Evolutionary conservation across 2,329 filamentous ascomycete genomes (phyloP), one percentile per base, ranked within the genome.

Genomic region (Nemania bipapillata): DNA sequence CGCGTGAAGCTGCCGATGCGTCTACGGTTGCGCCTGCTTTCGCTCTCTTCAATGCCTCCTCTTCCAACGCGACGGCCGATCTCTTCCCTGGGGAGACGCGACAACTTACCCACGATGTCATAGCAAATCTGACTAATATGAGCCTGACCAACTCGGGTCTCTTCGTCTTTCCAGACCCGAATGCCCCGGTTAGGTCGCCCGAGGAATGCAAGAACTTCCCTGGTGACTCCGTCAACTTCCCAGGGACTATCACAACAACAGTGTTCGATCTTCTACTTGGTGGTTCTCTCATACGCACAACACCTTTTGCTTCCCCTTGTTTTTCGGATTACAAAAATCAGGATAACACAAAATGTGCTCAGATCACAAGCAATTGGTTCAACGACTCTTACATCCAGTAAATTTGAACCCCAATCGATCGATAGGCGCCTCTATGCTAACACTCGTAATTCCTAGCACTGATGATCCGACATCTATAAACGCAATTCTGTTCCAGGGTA

Each of bases 391-490:
- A 71, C 42, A 72, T 75, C 47, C 75, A 77, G 75, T 75, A 66
- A 73, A 50, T 28, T 42, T 7, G 11, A 42, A n/a, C 17, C 50
- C 30, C 6, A 4, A 49, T 42, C 4, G 8, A 37, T 11, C 11
- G 4, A 49, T 35, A 32, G n/a, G 12, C n/a, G n/a, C 9, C 2
- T 24, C 17, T 6, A 32, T 49, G 42, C 42, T 72, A 50, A 67
- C 28, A 66, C 11, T 0, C 37, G 26, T 15, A 35, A 42, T n/a
- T n/a, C n/a, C n/a, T 24, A 77, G 75, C 53, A 75, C 74, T 2
- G 72, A 76, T 60, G 75, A 77, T 45, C 75, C 75, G 3, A 76
- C 75, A 4, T 77, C 74, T n/a, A 75, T 77, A 58, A 77, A 76
- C 30, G 73, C 74, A 3, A 73, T 76, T 42, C 37, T 76, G 3